Base-by-base conservation (phyloP, 148 eudicot genomes). In the Rhododendron simsii region DNA sequence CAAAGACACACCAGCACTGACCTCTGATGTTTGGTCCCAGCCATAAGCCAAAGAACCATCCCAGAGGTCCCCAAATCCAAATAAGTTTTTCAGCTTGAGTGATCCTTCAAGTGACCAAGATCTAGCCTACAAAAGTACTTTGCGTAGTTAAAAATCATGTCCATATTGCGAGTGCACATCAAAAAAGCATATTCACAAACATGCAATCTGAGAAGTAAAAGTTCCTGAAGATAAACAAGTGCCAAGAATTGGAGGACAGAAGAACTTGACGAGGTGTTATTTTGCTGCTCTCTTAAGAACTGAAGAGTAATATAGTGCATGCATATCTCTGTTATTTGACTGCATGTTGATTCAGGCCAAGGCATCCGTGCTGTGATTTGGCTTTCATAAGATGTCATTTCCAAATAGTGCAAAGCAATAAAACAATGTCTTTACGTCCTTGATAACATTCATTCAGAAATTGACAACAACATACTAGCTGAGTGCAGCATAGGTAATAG, bases 61-160 rank as follows among this genome's bases (percentile, higher is more conserved):
- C 99, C 96, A 95, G 51, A 93, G 33, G 91, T 97, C 99, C 83
- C 94, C 99, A 90, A 91, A 92, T 51, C 99, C 99, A 87, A 93
- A 86, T 86, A 91, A 73, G 87, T 97, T 97, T 90, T 92, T 97
- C 85, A 95, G 92, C 91, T 93, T 95, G 83, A 93, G 82, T 61
- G 92, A 87, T 84, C 98, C 99, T 89, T 95, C 98, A 48, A 94
- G 88, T 67, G 98, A 90, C 93, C 95, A 93, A 33, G 96, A 90
- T 87, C 95, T 93, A 89, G 93, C 99, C 99, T 97, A 87, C 85
- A 92, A 89, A 87, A 86, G 67, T 83, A 87, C 81, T 39, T 71
- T 30, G 5, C 23, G 79, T 80, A 41, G 75, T 83, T 61, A 75
- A 74, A 51, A 71, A 59, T 8, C 73, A 84, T n/a, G 53, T 9